Base-by-base conservation (phyloP, 352 stramenopile species). In the Pilasporangium apinafurcum region DNA sequence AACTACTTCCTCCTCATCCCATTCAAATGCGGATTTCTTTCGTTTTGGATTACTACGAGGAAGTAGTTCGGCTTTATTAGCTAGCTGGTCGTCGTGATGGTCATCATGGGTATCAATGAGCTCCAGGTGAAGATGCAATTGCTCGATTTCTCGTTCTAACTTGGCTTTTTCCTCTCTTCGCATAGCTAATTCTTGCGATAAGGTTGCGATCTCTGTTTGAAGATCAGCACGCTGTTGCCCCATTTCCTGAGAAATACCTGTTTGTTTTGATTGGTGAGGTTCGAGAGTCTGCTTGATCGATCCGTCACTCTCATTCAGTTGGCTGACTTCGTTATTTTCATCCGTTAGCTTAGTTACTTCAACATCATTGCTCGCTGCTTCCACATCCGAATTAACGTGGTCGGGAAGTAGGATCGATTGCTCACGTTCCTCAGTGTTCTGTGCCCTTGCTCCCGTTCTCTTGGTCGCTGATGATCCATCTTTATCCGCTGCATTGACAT, bases 61-160 rank as follows among this genome's bases (percentile, higher is more conserved):
- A n/a, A n/a, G n/a, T n/a, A n/a, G 4, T 36, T 70, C 65, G 17
- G 48, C 52, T 44, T 59, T 53, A 26, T 42, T 63, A 3, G 33
- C 31, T 26, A 42, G 48, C 2, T 37, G 10, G 6, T 44, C 21
- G 8, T 36, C 10, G 9, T 39, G 30, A 14, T 44, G 44, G 26
- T 57, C 54, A 13, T 39, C 24, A 21, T 52, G 37, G 24, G 50
- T 51, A 29, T 73, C 72, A 29, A 65, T 68, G 20, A 84, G 54
- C 47, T 88, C 70, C 2, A 74, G 46, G 18, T 87, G 72, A 32
- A 81, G 40, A 8, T 57, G 55, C 6, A 87, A 50, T 33, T 85
- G 62, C 49, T 90, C 72, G 26, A 86, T 86, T 34, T 85, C 49
- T 18, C 37, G 38, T 53, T 90, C 72, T n/a, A 90, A 50, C 8